phyloP scores from a whole-genome alignment of 768 basidiomycete genomes.

The Kockovaella imperatae region DNA sequence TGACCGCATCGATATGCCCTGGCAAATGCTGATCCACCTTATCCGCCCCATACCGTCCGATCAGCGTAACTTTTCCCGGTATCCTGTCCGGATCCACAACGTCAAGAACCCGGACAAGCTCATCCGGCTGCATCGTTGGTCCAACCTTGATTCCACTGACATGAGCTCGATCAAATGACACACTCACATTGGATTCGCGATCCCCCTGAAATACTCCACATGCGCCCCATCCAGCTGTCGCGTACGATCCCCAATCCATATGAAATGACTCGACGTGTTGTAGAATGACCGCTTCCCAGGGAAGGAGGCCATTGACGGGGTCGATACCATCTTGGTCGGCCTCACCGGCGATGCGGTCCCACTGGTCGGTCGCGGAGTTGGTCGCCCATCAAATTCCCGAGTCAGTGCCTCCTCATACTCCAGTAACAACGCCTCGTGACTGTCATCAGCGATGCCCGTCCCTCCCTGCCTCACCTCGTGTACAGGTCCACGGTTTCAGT shows the following conservation, averaged over 20 bases:
- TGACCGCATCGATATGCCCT: conserved; percentile 72
- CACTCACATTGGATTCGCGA: conserved; percentile 42
- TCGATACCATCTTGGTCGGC: conserved; percentile 2
- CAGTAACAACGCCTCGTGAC: conserved; percentile 88
- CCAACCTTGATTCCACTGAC: conserved; percentile 83
- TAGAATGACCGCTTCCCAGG: conserved; percentile 61
- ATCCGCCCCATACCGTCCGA: conserved; percentile 83
- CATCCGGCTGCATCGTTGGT: conserved; percentile 70
- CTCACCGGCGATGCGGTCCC: conserved; percentile 27
- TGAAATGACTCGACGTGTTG: conserved; percentile 86
- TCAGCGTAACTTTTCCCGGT: conserved; percentile 73
- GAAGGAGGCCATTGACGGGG: not conserved
- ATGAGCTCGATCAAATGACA: not conserved
- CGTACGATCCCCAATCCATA: conserved; percentile 97
- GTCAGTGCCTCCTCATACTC: conserved; percentile 89
- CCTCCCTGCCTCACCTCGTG: conserved; percentile 59
- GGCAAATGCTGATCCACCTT: conserved; percentile 73
- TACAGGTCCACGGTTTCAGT: conserved; percentile 86
- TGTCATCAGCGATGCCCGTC: conserved; percentile 32
- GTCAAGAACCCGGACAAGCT: conserved; percentile 67
- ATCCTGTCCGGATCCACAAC: conserved; percentile 84
- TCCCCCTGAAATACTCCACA: conserved; percentile 56
- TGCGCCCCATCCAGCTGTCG: conserved; percentile 86
- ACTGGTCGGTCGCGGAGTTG: conserved; percentile 10
- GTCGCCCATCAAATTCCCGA: conserved; percentile 44